These are phyloP conservation scores for Penicillium cosmopolitanum DNA, from an alignment of 495 filamentous ascomycete species.

Conservation along the genomic window DNA sequence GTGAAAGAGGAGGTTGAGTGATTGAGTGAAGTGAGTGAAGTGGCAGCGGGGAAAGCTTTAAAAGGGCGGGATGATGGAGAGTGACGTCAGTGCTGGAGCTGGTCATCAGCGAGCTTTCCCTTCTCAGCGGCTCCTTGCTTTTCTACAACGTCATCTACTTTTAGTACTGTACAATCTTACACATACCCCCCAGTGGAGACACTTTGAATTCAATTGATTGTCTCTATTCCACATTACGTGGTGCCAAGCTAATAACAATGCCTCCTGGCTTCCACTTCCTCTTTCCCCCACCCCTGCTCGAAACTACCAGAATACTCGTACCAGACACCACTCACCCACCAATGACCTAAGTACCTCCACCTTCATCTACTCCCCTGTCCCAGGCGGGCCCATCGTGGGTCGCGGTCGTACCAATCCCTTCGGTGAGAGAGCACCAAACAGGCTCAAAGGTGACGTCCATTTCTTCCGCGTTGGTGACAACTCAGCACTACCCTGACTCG, in stretches of 20 bases:
- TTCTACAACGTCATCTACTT: slow-evolving; percentile 1
- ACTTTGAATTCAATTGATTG: slow-evolving; percentile 12
- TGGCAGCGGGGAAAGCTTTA: slow-evolving; percentile 6
- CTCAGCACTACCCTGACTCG: slow-evolving; percentile 21
- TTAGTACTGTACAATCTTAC: neutral
- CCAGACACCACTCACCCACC: neutral
- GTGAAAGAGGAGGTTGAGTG: neutral
- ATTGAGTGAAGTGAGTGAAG: neutral
- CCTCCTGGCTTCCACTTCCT: neutral
- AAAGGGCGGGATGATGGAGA: slow-evolving; percentile 37
- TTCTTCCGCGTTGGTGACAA: slow-evolving; percentile 28
- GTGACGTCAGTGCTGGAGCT: slow-evolving; percentile 39
- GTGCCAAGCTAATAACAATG: slow-evolving; percentile 23
- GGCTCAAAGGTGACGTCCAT: slow-evolving; percentile 24
- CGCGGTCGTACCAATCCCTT: slow-evolving; percentile 48
- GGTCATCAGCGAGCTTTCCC: slow-evolving; percentile 1
- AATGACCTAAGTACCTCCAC: slow-evolving; percentile 46
- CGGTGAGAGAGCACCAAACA: slow-evolving; percentile 27
- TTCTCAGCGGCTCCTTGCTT: neutral
- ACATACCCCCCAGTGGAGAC: slow-evolving; percentile 2
- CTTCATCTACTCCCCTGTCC: slow-evolving; percentile 57
- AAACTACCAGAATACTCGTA: slow-evolving; percentile 6
- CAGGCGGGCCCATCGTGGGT: slow-evolving; percentile 66
- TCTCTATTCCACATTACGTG: slow-evolving; percentile 20
- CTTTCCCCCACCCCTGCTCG: slow-evolving; percentile 8